Evolutionary conservation across 177 flowering plant species (phyloP), one percentile per base, ranked within the genome.

Genomic region (Vitis hybrid): DNA sequence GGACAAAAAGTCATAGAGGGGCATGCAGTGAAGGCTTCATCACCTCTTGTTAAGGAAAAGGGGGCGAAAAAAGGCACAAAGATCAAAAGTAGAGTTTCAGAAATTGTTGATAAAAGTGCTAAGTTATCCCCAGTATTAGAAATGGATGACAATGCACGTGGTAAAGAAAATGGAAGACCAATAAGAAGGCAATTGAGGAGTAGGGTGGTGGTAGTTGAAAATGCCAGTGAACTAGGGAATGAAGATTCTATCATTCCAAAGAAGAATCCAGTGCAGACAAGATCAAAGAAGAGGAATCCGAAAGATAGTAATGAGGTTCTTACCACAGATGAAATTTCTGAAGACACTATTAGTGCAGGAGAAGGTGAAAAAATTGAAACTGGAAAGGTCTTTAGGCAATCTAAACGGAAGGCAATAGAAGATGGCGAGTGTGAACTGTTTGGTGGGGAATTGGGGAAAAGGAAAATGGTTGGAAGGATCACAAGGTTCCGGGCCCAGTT

Each of bases 11-110:
- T 67, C 0, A 64, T 30, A 21, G 81, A 49, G 14, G 68, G 7
- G 1, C 64, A 74, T 64, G 65, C 40, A 10, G 17, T 26, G 8
- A 5, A 15, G 17, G 59, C 48, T 49, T 49, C 4, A 10, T 64
- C 52, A 1, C 69, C 75, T 7, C 57, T 57, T 11, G 56, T 7
- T 56, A 68, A 23, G 30, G 68, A 58, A 70, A 71, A 69, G 79
- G 74, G 70, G 52, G 64, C 13, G 7, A 77, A 62, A 66, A 67
- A 49, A 56, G 60, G 23, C 18, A 21, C 10, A 45, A 62, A 73
- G 17, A 17, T 17, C 32, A 13, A 8, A 60, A 40, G 51, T 10
- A 40, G 3, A 50, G 58, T 13, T n/a, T 34, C 14, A 26, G 23
- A 62, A 34, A 32, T 48, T 21, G 30, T 23, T 26, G 62, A 60